A percentile compares a stretch with the other conserved stretches of the same genome.
Evolutionary conservation across 352 stramenopile species (phyloP).

Genomic region (Phytopythium montanum): DNA sequence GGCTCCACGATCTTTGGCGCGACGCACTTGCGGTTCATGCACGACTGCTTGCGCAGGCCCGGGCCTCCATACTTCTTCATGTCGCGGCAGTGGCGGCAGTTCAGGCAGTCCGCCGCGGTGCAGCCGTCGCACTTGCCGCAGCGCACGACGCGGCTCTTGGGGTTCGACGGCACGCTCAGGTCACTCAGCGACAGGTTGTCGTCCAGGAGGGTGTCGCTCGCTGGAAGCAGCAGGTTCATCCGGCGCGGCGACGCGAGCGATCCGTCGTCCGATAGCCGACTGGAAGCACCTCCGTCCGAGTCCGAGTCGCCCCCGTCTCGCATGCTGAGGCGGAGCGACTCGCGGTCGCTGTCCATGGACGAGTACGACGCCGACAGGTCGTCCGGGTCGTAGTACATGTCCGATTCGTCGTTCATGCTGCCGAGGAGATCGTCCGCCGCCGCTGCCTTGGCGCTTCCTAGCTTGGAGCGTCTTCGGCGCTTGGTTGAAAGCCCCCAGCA

Average conservation of each 20-base stretch:
- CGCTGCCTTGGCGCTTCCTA: conserved; percentile 15
- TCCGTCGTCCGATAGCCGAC: conserved; percentile 24
- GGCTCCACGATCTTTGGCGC: conserved; percentile 63
- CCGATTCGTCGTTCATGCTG: conserved; percentile 31
- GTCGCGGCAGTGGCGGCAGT: conserved; percentile 82
- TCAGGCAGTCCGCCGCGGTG: conserved; percentile 75
- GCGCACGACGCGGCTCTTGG: conserved; percentile 62
- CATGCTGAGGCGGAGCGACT: conserved; percentile 32
- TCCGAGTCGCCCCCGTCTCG: conserved; percentile 15
- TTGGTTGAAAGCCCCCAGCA: conserved; percentile 44
- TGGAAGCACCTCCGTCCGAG: conserved; percentile 24
- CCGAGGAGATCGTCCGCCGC: conserved; percentile 16
- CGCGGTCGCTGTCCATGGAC: conserved; percentile 51
- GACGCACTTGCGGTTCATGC: conserved; percentile 83
- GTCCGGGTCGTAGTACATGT: conserved; percentile 27
- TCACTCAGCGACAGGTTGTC: conserved; percentile 36
- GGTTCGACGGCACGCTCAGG: conserved; percentile 24
- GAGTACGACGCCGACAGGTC: conserved; percentile 38
- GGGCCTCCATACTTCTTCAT: conserved; percentile 90
- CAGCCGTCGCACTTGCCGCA: conserved; percentile 76
- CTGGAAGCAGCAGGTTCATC: conserved; percentile 27
- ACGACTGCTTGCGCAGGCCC: conserved; percentile 86
- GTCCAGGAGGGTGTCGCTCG: conserved; percentile 29
- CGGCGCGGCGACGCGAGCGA: conserved; percentile 27
- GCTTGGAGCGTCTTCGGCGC: conserved; percentile 35